phyloP scores from a whole-genome alignment of 805 yeast species.

The Saccharomycopsis schoenii region DNA sequence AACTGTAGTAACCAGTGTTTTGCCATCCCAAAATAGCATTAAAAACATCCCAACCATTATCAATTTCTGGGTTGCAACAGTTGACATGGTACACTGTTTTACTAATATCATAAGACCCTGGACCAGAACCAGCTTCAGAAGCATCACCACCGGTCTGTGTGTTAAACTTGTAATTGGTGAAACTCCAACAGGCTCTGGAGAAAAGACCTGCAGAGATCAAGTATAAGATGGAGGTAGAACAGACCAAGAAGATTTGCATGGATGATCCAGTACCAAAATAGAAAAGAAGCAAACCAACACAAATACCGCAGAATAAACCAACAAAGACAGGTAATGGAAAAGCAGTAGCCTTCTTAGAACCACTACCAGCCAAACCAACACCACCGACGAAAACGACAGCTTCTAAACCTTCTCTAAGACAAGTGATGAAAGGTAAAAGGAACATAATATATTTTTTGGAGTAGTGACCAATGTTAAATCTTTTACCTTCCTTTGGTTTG shows the following conservation, averaged over 20 bases:
- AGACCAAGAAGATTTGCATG: constrained; percentile 77
- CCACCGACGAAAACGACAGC: constrained; percentile 96
- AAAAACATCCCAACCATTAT: constrained; percentile 95
- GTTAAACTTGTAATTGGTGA: constrained; percentile 61
- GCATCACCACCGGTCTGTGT: constrained; percentile 86
- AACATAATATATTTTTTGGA: constrained; percentile 79
- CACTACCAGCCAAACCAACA: constrained; percentile 60
- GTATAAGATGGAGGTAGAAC: constrained; percentile 82
- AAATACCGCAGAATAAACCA: constrained; percentile 73
- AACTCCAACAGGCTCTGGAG: constrained; percentile 88
- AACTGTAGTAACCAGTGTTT: constrained; percentile 89
- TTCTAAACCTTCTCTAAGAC: constrained; percentile 93
- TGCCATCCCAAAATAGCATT: constrained; percentile 96
- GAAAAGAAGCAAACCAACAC: constrained; percentile 63
- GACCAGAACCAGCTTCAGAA: constrained; percentile 85
- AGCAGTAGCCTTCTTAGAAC: constrained; percentile 39
- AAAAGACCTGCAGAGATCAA: constrained; percentile 87
- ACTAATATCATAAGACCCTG: constrained; percentile 82
- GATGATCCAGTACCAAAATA: constrained; percentile 75
- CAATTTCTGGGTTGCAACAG: constrained; percentile 90
- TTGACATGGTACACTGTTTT: constrained; percentile 90
- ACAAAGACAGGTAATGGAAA: constrained; percentile 90
- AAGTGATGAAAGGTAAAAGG: constrained; percentile 80
- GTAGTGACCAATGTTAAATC: constrained; percentile 45
- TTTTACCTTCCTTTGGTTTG: constrained; percentile 40